Base-by-base conservation (phyloP, 176 grass and related monocot species). In the Aegilops tauschii region DNA sequence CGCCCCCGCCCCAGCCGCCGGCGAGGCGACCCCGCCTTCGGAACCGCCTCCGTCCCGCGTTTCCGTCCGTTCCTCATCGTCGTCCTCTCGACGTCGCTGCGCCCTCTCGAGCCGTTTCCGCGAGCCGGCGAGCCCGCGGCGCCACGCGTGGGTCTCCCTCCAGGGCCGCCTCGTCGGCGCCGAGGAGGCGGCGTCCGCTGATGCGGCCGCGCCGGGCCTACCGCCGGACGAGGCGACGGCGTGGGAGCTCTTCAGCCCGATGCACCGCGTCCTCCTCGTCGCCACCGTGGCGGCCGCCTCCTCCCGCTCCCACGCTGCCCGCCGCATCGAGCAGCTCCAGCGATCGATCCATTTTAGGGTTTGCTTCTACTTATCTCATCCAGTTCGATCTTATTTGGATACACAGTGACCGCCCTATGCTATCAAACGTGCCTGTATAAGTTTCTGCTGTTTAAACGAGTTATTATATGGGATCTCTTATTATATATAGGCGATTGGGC, bases 231-330 rank as follows among this genome's bases (percentile, higher is more conserved):
- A 94, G 54, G 85, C 83, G 13, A 65, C 88, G 9, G 86, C 92
- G 17, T 99, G 97, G 97, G 90, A 99, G 28, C 85, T 99, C 61
- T 99, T 96, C 87, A 96, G 77, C 30, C 97, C 94, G 13, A 71
- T 99, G 62, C 97, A 99, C 61, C 87, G 92, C 50, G 88, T 96
- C 12, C 92, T 98, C 54, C 69, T 96, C 31, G 92, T 96, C 13
- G 93, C 93, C 31, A 86, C 86, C 65, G 89, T 98, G 56, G 97
- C 97, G 8, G 84, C 82, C 25, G 97, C 97, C 35, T 85, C 92
- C 2, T 85, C 87, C 23, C 89, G 90, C 54, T 92, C 93, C 37
- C 90, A 89, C 58, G 86, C 80, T 45, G 85, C 88, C 81, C 86
- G 87, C 75, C 88, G 85, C 87, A 90, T 98, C 47, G 91, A 78